Evolutionary conservation across 257 asterid species (phyloP).

Genomic region (Apocynum venetum): DNA sequence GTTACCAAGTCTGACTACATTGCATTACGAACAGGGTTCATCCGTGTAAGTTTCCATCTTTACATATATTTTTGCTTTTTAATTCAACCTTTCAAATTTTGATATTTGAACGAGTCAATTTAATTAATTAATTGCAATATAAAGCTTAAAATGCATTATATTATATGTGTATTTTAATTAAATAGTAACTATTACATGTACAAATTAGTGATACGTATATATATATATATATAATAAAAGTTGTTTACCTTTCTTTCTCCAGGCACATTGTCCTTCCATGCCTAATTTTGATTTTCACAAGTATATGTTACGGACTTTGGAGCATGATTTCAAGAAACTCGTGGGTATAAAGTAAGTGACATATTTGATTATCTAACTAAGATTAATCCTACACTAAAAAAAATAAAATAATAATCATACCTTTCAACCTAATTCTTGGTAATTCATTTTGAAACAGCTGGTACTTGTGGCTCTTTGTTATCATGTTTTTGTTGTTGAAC

Average conservation of each 20-base stretch:
- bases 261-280: conserved; percentile 61
- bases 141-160: no score
- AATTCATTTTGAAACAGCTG: conserved; percentile 48
- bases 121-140: no score
- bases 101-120: no score
- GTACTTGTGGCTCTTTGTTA: conserved; percentile 89
- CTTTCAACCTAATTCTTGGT: background rate
- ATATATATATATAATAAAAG: no score
- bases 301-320: conserved; percentile 72
- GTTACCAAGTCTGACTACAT: conserved; percentile 76
- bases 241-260: background rate
- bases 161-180: no score
- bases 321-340: conserved; percentile 72
- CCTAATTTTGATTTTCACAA: conserved; percentile 61
- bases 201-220: no score
- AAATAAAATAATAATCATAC: background rate
- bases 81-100: no score
- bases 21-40: conserved; percentile 76
- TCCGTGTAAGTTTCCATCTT: conserved; percentile 41
- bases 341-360: conserved; percentile 64
- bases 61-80: no score
- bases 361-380: background rate
- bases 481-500: conserved; percentile 70
- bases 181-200: no score
- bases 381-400: background rate